Conservation (phyloP, 2,329 filamentous ascomycete species). For the Colletotrichum tabaci region DNA sequence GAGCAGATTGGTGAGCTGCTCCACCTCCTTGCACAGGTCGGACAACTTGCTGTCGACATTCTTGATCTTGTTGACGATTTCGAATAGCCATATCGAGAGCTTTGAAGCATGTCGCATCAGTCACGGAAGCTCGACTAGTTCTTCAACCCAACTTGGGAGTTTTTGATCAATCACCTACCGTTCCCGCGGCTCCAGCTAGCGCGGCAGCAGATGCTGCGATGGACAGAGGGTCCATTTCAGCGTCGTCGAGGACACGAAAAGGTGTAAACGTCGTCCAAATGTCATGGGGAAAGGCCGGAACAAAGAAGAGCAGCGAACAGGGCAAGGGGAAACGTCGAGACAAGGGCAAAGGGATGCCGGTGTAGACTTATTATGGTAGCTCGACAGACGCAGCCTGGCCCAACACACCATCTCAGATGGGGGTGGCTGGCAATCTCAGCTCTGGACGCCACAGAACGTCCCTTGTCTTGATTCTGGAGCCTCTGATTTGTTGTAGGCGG, state of each 20-base stretch:
- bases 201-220: conserved; percentile 19
- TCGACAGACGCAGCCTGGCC: background rate
- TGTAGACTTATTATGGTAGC: background rate
- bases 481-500: background rate
- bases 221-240: conserved; percentile 14
- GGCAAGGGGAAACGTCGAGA: background rate
- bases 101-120: background rate
- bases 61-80: conserved; percentile 17
- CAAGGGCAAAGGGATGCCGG: background rate
- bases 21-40: conserved; percentile 21
- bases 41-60: conserved; percentile 19
- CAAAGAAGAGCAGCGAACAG: background rate
- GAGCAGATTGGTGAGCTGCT: conserved; percentile 1
- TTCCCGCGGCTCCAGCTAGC: background rate
- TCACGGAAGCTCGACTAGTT: background rate
- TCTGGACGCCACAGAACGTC: background rate
- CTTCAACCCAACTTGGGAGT: background rate
- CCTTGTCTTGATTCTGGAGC: background rate
- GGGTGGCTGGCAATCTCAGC: background rate
- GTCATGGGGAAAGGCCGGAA: background rate
- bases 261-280: background rate
- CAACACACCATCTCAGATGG: background rate
- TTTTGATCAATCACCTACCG: background rate
- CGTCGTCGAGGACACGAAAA: background rate
- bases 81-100: conserved; percentile 18